Conservation (phyloP, 345 rosid species). For the Kernera saxatilis region DNA sequence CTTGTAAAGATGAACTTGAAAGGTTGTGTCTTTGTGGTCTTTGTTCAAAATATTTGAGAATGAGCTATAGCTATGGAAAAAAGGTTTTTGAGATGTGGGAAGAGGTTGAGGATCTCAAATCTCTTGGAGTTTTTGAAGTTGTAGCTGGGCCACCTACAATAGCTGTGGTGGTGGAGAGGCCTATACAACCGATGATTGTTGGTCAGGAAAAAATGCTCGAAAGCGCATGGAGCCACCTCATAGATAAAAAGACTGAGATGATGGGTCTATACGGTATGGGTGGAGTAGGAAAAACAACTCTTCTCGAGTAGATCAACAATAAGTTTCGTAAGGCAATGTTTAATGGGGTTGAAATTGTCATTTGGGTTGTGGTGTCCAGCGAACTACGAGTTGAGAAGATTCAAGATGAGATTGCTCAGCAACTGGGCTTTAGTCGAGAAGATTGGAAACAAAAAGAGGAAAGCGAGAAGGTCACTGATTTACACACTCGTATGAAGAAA, state of each 20-base stretch:
- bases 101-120: not conserved
- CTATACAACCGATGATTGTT: not conserved
- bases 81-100: not conserved
- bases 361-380: conserved; percentile 14
- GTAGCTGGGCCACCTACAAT: not conserved
- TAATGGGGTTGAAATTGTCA: not conserved
- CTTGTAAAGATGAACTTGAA: not conserved
- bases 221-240: conserved; percentile 8
- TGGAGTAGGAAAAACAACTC: conserved; percentile 32
- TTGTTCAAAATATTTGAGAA: not conserved
- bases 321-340: too few species aligned
- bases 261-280: conserved; percentile 28
- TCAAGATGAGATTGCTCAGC: conserved; percentile 8
- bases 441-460: not conserved
- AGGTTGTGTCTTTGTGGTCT: not conserved
- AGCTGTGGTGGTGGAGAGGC: not conserved
- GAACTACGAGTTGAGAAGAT: not conserved
- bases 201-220: not conserved
- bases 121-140: not conserved
- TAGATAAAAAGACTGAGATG: not conserved
- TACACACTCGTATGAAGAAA: too few species aligned
- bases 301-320: conserved; percentile 19
- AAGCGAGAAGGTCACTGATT: too few species aligned
- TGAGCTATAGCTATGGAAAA: not conserved
- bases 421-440: not conserved